Percentiles rank a stretch among this genome's conserved stretches.
phyloP scores from a whole-genome alignment of 2,329 filamentous ascomycete genomes.

The Monosporascus sp. region DNA sequence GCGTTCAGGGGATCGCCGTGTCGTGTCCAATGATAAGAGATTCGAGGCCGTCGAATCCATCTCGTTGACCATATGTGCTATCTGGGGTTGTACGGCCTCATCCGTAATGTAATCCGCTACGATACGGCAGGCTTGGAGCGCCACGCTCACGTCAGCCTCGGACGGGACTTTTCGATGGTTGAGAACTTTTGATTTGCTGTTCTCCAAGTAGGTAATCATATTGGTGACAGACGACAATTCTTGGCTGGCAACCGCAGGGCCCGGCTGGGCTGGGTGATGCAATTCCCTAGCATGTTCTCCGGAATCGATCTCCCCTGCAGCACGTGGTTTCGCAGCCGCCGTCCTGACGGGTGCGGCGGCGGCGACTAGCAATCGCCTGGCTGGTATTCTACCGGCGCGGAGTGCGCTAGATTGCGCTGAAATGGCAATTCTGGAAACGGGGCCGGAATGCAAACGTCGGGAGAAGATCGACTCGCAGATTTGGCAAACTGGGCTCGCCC shows the following conservation, averaged over 20 bases:
- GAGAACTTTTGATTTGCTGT: slow-evolving; percentile 17
- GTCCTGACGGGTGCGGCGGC: not conserved
- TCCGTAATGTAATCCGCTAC: slow-evolving; percentile 25
- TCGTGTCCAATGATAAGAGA: slow-evolving; percentile 28
- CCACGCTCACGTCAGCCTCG: slow-evolving; percentile 21
- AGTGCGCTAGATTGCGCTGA: slow-evolving; percentile 6
- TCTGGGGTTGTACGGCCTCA: slow-evolving; percentile 23
- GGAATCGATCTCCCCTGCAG: not conserved
- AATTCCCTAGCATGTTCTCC: not conserved
- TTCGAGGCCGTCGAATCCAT: slow-evolving; percentile 31
- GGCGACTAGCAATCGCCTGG: not conserved
- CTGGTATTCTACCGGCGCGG: not conserved
- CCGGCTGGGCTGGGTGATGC: slow-evolving; percentile 1
- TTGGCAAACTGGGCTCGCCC: slow-evolving; percentile 19
- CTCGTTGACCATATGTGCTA: slow-evolving; percentile 23
- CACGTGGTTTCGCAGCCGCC: not conserved
- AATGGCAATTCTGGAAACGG: slow-evolving; percentile 12
- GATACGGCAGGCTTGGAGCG: slow-evolving; percentile 21
- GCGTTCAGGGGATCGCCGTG: not conserved
- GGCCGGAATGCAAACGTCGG: slow-evolving; percentile 12
- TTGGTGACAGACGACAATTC: slow-evolving; percentile 20
- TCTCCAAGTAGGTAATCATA: slow-evolving; percentile 22
- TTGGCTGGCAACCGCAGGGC: slow-evolving; percentile 4
- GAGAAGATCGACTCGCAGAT: slow-evolving; percentile 26
- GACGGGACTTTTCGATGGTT: slow-evolving; percentile 17